Conservation (phyloP, 768 basidiomycete genomes). For the Mycena pura region DNA sequence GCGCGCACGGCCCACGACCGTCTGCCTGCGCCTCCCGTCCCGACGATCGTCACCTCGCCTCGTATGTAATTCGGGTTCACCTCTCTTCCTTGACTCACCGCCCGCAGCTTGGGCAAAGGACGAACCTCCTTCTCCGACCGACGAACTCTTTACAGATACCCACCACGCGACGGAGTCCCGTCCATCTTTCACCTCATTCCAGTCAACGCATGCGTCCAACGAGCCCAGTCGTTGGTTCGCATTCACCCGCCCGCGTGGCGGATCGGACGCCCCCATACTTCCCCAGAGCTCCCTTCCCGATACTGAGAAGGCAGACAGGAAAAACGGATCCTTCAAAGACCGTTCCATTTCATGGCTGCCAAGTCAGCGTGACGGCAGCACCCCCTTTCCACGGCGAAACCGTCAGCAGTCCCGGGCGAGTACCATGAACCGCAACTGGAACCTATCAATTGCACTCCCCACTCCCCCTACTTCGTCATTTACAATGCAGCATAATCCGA, state of each 20-base stretch:
- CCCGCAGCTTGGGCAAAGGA: conserved; percentile 80
- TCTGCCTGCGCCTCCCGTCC: conserved; percentile 51
- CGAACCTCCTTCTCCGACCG: conserved; percentile 78
- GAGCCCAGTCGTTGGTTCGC: conserved; percentile 74
- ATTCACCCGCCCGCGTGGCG: conserved; percentile 65
- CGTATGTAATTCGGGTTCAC: conserved; percentile 53
- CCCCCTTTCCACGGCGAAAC: conserved; percentile 40
- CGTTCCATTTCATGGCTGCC: conserved; percentile 62
- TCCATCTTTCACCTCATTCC: conserved; percentile 61
- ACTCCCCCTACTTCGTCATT: conserved; percentile 49
- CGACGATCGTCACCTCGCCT: conserved; percentile 70
- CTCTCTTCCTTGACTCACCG: conserved; percentile 7
- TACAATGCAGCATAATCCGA: conserved; percentile 60
- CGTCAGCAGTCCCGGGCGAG: conserved; percentile 30
- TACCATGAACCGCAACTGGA: conserved; percentile 33
- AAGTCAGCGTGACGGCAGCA: conserved; percentile 39
- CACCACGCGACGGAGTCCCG: conserved; percentile 45
- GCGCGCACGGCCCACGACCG: conserved; percentile 35
- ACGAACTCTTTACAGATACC: conserved; percentile 41
- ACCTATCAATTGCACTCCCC: conserved; percentile 43
- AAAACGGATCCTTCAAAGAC: conserved; percentile 44
- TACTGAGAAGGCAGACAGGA: conserved; percentile 41
- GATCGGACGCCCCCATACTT: conserved; percentile 23
- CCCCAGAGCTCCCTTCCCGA: conserved; percentile 25
- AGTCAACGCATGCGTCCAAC: conserved; percentile 52